Evolutionary conservation across 2,329 filamentous ascomycete species (phyloP), one percentile per base, ranked within the genome.

Genomic region (Xylariaceae sp.): DNA sequence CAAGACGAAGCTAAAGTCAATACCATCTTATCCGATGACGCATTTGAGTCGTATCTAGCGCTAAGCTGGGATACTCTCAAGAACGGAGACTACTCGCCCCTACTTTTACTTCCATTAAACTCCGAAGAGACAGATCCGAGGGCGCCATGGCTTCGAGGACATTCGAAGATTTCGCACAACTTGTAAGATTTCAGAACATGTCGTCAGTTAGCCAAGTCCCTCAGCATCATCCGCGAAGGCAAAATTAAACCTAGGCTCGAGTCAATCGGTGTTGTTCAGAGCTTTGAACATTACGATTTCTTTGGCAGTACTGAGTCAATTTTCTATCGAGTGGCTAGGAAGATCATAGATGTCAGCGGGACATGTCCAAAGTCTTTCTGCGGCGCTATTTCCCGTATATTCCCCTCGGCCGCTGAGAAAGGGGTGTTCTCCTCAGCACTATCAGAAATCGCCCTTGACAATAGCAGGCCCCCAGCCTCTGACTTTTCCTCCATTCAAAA

Each of bases 261-360:
- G 41, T 53, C 37, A 11, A 33, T 49, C 10, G 50, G 50, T 29
- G 26, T 39, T 11, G 24, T 53, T 16, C 50, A 27, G 15, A 49
- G 44, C 39, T 53, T 49, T 32, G 50, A 53, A 26, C 39, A 43
- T 37, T 43, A 53, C 11, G 50, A 53, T 27, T 53, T 53, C 44
- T 53, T 53, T 37, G 50, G 50, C 21, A 53, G 50, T 30, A 44
- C 23, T 1, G 50, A 53, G 23, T 43, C 50, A 2, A 32, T 53
- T 18, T 53, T 53, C 39, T 24, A 44, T 11, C 37, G 21, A n/a
- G 29, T 53, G 16, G 44, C 50, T 8, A 48, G 15, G 33, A 53
- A 49, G 32, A 49, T 53, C 16, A 39, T 53, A 39, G 50, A 49
- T n/a, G 44, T 49, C n/a, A 53, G 44, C 21, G 50, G 50, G 18